Evolutionary conservation across 2,329 filamentous ascomycete species (phyloP).

Genomic region (Fusarium compactum): DNA sequence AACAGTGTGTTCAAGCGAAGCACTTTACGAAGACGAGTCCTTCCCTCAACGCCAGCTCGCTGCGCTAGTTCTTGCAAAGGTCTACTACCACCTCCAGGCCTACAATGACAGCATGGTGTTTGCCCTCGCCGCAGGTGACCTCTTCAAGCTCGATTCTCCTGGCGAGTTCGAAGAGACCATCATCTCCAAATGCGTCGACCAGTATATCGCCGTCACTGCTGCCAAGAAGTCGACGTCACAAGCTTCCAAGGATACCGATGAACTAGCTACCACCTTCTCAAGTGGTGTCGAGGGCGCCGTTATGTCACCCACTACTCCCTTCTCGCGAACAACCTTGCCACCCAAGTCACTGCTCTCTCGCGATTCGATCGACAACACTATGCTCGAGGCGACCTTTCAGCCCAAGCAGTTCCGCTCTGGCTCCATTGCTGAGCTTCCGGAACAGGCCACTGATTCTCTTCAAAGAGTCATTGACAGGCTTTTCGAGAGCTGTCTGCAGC

Average conservation of each 20-base stretch:
- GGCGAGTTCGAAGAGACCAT: slow-evolving; percentile 99
- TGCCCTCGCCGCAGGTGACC: slow-evolving; percentile 91
- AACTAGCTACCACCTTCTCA: slow-evolving; percentile 84
- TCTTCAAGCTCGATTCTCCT: slow-evolving; percentile 91
- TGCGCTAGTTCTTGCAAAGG: slow-evolving; percentile 94
- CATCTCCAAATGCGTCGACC: slow-evolving; percentile 97
- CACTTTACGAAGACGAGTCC: slow-evolving; percentile 94
- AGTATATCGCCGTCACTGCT: slow-evolving; percentile 84
- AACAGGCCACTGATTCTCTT: slow-evolving; percentile 81
- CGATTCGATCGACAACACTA: slow-evolving; percentile 74
- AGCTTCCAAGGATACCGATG: slow-evolving; percentile 59
- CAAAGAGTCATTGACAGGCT: slow-evolving; percentile 87
- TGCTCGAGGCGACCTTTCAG: slow-evolving; percentile 70
- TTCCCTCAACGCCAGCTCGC: slow-evolving; percentile 96
- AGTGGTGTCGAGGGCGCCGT: slow-evolving; percentile 77
- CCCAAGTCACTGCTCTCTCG: slow-evolving; percentile 96
- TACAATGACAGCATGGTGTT: slow-evolving; percentile 99
- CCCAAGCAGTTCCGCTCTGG: slow-evolving; percentile 67
- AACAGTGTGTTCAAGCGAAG: slow-evolving; percentile 73
- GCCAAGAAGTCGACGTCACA: slow-evolving; percentile 62
- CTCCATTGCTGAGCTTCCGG: slow-evolving; percentile 73
- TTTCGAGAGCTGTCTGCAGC: slow-evolving; percentile 88
- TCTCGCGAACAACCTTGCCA: slow-evolving; percentile 91
- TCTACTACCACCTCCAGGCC: slow-evolving; percentile 98
- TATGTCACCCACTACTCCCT: slow-evolving; percentile 91